phyloP scores from a whole-genome alignment of 306 rosid species.

The Astragalus glycyphyllos region DNA sequence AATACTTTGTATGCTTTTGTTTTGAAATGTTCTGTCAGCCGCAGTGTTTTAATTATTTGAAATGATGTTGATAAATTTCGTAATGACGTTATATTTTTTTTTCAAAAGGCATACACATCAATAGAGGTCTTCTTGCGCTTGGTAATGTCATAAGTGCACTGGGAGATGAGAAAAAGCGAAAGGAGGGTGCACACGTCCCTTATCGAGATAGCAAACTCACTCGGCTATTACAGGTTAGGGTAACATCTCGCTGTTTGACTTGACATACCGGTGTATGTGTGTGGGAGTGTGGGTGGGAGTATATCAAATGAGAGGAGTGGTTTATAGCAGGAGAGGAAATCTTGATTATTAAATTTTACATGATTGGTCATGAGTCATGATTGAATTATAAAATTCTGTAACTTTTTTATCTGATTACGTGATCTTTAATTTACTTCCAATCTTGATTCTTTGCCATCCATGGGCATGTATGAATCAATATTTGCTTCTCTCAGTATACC shows the following conservation, averaged over 20 bases:
- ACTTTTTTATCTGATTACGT: not conserved
- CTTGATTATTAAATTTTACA: not conserved
- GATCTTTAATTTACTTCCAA: not conserved
- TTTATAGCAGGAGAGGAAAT: not conserved
- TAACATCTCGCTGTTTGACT: conserved; percentile 40
- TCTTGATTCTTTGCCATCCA: not conserved
- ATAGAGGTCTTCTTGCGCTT: conserved; percentile 89
- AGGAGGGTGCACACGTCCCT: conserved; percentile 80
- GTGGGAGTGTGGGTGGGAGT: not conserved
- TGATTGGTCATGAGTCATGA: not conserved
- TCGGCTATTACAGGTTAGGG: conserved; percentile 84
- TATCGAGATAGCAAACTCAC: conserved; percentile 91
- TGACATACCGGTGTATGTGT: conserved; percentile 5
- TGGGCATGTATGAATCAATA: not conserved
- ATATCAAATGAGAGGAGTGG: conserved; percentile 3
- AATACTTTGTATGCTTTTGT: conserved; percentile 22
- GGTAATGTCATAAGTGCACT: conserved; percentile 88
- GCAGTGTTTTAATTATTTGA: conserved; percentile 16
- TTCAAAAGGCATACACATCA: conserved; percentile 77
- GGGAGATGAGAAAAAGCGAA: conserved; percentile 87
- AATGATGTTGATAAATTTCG: conserved; percentile 14
- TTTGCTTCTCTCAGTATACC: conserved; percentile 8
- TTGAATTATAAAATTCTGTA: not conserved
- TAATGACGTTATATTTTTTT: conserved; percentile 23
- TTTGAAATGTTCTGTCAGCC: conserved; percentile 20